phyloP scores from a whole-genome alignment of 139 green algal species.

The Chlamydomonas applanata region DNA sequence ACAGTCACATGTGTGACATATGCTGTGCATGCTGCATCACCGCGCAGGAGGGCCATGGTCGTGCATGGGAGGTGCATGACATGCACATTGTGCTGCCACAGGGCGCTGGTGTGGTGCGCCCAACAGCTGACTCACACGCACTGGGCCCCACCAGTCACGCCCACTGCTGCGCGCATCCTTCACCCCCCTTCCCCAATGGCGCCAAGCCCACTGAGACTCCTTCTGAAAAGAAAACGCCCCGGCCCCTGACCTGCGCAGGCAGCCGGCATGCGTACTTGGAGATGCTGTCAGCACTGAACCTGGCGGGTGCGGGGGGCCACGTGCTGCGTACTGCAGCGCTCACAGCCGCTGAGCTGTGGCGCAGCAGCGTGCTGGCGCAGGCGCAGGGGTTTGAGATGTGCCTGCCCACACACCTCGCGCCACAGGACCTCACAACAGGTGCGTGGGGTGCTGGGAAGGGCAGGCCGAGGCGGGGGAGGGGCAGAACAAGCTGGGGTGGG shows the following conservation, averaged over 20 bases:
- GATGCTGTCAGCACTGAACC: slow-evolving; percentile 10
- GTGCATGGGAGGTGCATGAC: background rate
- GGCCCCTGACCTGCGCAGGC: background rate
- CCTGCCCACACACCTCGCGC: slow-evolving; percentile 5
- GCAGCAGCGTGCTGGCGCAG: background rate
- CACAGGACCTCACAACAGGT: no score
- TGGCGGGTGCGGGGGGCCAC: background rate
- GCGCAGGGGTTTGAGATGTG: slow-evolving; percentile 18
- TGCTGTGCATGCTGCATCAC: background rate
- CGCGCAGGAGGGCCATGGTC: background rate
- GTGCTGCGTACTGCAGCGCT: slow-evolving; percentile 4
- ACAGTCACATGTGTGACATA: no score
- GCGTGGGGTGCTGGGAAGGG: no score
- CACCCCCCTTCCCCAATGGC: background rate
- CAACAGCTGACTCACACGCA: no score
- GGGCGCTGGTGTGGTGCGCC: no score
- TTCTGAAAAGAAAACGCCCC: background rate
- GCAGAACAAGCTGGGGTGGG: no score
- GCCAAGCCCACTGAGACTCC: no score
- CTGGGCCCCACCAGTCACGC: background rate
- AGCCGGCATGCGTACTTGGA: slow-evolving; percentile 1
- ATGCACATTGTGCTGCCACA: background rate
- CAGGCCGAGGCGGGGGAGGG: no score
- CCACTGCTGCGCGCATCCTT: background rate
- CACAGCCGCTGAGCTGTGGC: slow-evolving; percentile 4